phyloP scores from a whole-genome alignment of 306 rosid species.

The Aeschynomene evenia region DNA sequence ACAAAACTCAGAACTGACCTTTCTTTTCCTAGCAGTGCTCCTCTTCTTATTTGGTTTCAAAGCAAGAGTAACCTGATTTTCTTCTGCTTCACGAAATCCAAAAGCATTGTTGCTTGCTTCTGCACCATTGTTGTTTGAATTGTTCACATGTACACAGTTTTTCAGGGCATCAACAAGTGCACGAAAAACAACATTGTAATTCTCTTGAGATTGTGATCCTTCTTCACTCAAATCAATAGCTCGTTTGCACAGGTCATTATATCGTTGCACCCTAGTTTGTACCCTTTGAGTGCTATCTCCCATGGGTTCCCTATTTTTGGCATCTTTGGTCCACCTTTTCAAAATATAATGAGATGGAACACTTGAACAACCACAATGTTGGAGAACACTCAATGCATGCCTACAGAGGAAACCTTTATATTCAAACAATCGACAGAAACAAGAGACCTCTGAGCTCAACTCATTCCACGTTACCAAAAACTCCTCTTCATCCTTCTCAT shows the following conservation, averaged over 20 bases:
- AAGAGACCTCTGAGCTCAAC: conserved; percentile 68
- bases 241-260: conserved; percentile 74
- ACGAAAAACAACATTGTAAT: conserved; percentile 61
- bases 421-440: conserved; percentile 81
- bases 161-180: conserved; percentile 68
- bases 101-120: conserved; percentile 56
- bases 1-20: conserved; percentile 53
- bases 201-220: conserved; percentile 83
- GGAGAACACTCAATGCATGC: conserved; percentile 83
- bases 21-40: conserved; percentile 68
- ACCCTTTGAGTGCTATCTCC: conserved; percentile 52
- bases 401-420: conserved; percentile 93
- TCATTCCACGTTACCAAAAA: conserved; percentile 73
- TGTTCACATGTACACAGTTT: conserved; percentile 82
- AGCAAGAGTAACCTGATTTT: conserved; percentile 55
- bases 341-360: conserved; percentile 75
- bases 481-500: conserved; percentile 67
- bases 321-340: conserved; percentile 91
- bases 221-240: conserved; percentile 91
- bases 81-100: conserved; percentile 59
- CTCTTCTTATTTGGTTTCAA: conserved; percentile 68
- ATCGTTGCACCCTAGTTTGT: conserved; percentile 70
- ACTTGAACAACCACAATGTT: conserved; percentile 75
- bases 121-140: conserved; percentile 48
- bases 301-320: conserved; percentile 53